phyloP scores from a whole-genome alignment of 257 asterid genomes.

The Solanum sitiens region DNA sequence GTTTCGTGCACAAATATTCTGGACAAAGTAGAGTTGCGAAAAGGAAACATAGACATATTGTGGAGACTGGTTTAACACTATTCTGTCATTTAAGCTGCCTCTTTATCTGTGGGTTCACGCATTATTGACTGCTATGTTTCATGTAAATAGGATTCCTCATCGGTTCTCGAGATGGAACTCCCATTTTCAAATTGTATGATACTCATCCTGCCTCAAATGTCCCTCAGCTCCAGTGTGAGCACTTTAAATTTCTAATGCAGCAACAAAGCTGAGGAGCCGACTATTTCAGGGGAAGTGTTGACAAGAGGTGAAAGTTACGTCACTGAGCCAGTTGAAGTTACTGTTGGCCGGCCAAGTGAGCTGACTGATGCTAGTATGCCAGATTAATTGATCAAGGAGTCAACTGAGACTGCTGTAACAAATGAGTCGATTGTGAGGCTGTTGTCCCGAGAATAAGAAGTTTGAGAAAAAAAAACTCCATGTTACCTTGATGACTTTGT shows the following conservation, averaged over 20 bases:
- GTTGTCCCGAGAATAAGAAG: too few species aligned
- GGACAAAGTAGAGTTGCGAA: neutral
- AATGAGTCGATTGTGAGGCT: too few species aligned
- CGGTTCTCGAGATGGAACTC: neutral
- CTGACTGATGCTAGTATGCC: neutral
- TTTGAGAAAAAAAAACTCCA: too few species aligned
- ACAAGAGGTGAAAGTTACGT: neutral
- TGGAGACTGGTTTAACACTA: neutral
- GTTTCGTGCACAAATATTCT: neutral
- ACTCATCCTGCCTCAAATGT: neutral
- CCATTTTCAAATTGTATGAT: neutral
- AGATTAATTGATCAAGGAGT: neutral
- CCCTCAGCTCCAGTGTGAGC: neutral
- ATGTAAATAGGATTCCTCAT: neutral
- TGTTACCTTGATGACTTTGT: neutral
- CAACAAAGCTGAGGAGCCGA: neutral
- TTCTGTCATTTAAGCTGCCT: neutral
- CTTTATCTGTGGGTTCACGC: neutral
- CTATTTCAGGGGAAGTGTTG: neutral
- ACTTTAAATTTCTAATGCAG: neutral
- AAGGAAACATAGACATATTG: neutral
- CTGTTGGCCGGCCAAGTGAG: neutral
- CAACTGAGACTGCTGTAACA: neutral
- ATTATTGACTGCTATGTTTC: neutral
- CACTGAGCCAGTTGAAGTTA: neutral